phyloP scores from a whole-genome alignment of 495 filamentous ascomycete genomes.

The Podospora appendiculata region DNA sequence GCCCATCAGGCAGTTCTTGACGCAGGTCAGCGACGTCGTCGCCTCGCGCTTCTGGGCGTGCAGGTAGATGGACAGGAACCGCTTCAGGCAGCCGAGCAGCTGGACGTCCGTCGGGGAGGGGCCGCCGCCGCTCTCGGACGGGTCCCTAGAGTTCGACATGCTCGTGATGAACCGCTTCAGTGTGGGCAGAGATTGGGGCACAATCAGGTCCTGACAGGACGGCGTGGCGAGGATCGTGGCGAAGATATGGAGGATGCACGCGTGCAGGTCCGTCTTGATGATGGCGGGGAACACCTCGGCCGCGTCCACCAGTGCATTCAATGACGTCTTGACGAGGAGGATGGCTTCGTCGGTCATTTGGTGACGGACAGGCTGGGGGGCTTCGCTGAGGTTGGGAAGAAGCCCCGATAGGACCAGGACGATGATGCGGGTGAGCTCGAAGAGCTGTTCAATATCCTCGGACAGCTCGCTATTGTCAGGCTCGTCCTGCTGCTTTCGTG shows the following conservation, averaged over 20 bases:
- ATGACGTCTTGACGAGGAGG: constrained; percentile 65
- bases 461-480: constrained; percentile 67
- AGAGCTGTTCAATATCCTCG: constrained; percentile 96
- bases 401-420: constrained; percentile 83
- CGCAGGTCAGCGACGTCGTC: constrained; percentile 73
- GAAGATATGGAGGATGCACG: constrained; percentile 95
- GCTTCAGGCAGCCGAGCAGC: constrained; percentile 63
- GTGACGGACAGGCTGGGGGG: constrained; percentile 60
- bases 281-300: constrained; percentile 92
- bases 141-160: constrained; percentile 45
- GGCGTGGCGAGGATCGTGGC: constrained; percentile 83
- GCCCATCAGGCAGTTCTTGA: constrained; percentile 86
- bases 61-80: constrained; percentile 72
- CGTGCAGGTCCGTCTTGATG: constrained; percentile 93
- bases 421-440: constrained; percentile 91
- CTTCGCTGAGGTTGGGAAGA: constrained; percentile 77
- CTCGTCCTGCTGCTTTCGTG: constrained; percentile 58
- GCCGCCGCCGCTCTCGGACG: constrained; percentile 7
- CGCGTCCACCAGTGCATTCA: constrained; percentile 86
- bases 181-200: constrained; percentile 84
- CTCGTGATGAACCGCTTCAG: constrained; percentile 82
- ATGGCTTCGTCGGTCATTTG: constrained; percentile 76
- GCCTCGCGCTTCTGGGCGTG: constrained; percentile 77
- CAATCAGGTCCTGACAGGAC: constrained; percentile 76
- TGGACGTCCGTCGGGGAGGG: constrained; percentile 38